These are phyloP conservation scores for Aspergillus pseudonomiae DNA, from an alignment of 2,329 filamentous ascomycete genomes.

Conservation along the genomic window DNA sequence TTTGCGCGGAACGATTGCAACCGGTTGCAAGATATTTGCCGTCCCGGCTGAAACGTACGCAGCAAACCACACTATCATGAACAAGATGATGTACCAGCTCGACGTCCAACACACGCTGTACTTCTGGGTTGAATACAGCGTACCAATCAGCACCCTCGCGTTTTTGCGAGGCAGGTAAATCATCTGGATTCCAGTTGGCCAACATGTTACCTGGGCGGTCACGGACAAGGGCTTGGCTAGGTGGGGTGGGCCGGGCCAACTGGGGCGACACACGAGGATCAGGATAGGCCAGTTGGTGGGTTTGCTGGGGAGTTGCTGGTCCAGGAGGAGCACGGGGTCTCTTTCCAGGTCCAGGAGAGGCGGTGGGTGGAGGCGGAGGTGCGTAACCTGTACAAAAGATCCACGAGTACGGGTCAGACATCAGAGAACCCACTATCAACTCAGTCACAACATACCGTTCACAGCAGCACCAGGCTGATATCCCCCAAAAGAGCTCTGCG, in stretches of 20 bases:
- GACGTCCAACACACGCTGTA: slow-evolving; percentile 87
- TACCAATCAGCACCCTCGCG: slow-evolving; percentile 92
- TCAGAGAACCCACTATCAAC: slow-evolving; percentile 24
- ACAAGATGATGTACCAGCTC: slow-evolving; percentile 89
- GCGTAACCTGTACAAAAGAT: slow-evolving; percentile 64
- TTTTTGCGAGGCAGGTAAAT: slow-evolving; percentile 83
- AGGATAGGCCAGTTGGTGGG: slow-evolving; percentile 82
- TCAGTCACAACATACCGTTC: slow-evolving; percentile 57
- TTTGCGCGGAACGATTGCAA: slow-evolving; percentile 98
- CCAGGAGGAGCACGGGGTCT: slow-evolving; percentile 65
- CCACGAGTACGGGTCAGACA: slow-evolving; percentile 55
- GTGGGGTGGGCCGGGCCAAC: slow-evolving; percentile 79
- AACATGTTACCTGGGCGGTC: slow-evolving; percentile 68
- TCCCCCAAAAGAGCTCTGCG: slow-evolving; percentile 68
- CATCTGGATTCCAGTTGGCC: slow-evolving; percentile 83
- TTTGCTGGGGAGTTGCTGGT: slow-evolving; percentile 89
- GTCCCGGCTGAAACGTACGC: slow-evolving; percentile 93
- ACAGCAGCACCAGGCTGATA: slow-evolving; percentile 66
- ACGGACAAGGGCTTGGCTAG: slow-evolving; percentile 54
- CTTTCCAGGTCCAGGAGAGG: slow-evolving; percentile 82
- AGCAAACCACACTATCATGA: slow-evolving; percentile 97
- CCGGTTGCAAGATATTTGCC: slow-evolving; percentile 95
- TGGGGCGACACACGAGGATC: slow-evolving; percentile 82
- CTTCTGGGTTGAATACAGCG: slow-evolving; percentile 91
- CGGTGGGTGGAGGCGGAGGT: slow-evolving; percentile 79